phyloP scores from a whole-genome alignment of 495 filamentous ascomycete species.

The Penicillium ucsense region DNA sequence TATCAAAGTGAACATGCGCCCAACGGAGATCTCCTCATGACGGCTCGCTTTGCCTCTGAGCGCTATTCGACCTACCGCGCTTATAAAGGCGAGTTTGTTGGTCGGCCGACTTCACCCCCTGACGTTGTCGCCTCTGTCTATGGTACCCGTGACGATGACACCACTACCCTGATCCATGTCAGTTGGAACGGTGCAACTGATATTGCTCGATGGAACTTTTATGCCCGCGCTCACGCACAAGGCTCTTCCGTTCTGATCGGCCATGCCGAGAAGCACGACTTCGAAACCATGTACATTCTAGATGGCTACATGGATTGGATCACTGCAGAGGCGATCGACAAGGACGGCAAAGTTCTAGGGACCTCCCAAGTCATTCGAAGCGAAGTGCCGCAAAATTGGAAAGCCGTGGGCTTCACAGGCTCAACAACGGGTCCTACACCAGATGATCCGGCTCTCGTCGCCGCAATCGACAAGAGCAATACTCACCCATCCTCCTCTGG shows the following conservation, averaged over 20 bases:
- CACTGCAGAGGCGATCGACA: slow-evolving; percentile 28
- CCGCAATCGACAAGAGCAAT: slow-evolving; percentile 9
- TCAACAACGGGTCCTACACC: slow-evolving; percentile 14
- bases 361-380: slow-evolving; percentile 21
- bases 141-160: slow-evolving; percentile 22
- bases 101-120: slow-evolving; percentile 24
- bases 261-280: slow-evolving; percentile 27
- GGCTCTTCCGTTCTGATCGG: slow-evolving; percentile 22
- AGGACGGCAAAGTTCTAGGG: slow-evolving; percentile 21
- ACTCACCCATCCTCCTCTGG: slow-evolving; percentile 9
- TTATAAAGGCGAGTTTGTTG: slow-evolving; percentile 31
- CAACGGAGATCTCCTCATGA: slow-evolving; percentile 44
- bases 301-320: slow-evolving; percentile 33
- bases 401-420: slow-evolving; percentile 24
- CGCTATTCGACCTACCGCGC: slow-evolving; percentile 34
- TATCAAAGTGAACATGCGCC: slow-evolving; percentile 47
- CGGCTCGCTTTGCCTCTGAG: slow-evolving; percentile 24
- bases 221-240: slow-evolving; percentile 18
- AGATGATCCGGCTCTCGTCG: slow-evolving; percentile 24
- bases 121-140: slow-evolving; percentile 28
- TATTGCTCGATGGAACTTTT: slow-evolving; percentile 32
- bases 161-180: slow-evolving; percentile 32
- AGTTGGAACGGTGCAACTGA: slow-evolving; percentile 44
- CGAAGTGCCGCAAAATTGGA: slow-evolving; percentile 24
- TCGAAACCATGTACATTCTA: slow-evolving; percentile 37